Conservation (phyloP, 2,329 filamentous ascomycete species). For the Magnaporthiopsis poae region DNA sequence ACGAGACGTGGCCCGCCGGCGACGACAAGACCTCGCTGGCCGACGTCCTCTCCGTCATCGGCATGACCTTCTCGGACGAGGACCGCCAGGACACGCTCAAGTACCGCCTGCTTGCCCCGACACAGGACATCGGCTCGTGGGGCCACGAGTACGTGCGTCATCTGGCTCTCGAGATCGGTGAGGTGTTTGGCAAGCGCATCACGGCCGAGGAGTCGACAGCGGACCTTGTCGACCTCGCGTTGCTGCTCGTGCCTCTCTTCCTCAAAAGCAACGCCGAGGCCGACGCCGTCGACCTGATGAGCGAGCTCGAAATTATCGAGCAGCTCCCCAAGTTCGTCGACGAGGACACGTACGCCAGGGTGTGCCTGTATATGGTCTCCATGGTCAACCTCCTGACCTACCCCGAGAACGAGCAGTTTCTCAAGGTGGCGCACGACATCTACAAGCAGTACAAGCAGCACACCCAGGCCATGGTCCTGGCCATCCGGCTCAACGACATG, state of each 20-base stretch:
- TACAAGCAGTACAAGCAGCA: slow-evolving; percentile 90
- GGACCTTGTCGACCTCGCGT: slow-evolving; percentile 75
- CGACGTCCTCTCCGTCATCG: slow-evolving; percentile 91
- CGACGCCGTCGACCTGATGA: slow-evolving; percentile 92
- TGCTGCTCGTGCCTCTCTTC: slow-evolving; percentile 84
- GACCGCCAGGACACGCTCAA: slow-evolving; percentile 92
- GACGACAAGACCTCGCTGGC: slow-evolving; percentile 83
- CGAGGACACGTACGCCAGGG: slow-evolving; percentile 82
- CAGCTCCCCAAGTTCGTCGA: slow-evolving; percentile 81
- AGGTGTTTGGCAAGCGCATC: slow-evolving; percentile 82
- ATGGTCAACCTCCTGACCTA: slow-evolving; percentile 98
- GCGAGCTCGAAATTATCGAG: slow-evolving; percentile 94
- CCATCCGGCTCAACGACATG: slow-evolving; percentile 83
- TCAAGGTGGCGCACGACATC: slow-evolving; percentile 83
- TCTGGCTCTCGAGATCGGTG: slow-evolving; percentile 86
- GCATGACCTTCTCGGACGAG: slow-evolving; percentile 98
- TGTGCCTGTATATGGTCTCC: slow-evolving; percentile 96
- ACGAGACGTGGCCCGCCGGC: slow-evolving; percentile 78
- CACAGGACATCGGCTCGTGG: slow-evolving; percentile 90
- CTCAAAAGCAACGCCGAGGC: slow-evolving; percentile 96
- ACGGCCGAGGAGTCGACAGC: slow-evolving; percentile 73
- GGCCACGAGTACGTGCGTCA: slow-evolving; percentile 97
- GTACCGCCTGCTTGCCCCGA: slow-evolving; percentile 81
- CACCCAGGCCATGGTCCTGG: slow-evolving; percentile 84
- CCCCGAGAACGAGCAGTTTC: slow-evolving; percentile 91